Evolutionary conservation across 306 rosid genomes (phyloP), one percentile per base, ranked within the genome.

Genomic region (Malus orientalis): DNA sequence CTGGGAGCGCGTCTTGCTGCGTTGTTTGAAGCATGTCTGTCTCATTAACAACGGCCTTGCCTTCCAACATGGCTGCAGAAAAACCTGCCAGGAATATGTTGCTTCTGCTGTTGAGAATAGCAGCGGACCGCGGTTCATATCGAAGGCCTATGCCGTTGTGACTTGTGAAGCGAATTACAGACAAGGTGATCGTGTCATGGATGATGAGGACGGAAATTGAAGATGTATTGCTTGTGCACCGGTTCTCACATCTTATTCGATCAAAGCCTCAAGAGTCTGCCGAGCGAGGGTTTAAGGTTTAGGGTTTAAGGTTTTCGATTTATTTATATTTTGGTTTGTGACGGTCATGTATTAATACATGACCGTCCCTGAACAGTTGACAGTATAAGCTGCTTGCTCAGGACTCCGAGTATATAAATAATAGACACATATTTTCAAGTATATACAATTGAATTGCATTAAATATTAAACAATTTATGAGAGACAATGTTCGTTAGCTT

Each of bases 21-120:
- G 89, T 89, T n/a, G 82, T 81, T 59, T 89, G 85, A 77, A 89
- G 86, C 96, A 93, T 89, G 45, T 93, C 98, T 38, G 93, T 87
- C 76, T 89, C 95, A 32, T 90, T 92, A 36, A 93, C 77, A 29
- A 91, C 81, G 30, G 98, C 98, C 77, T 89, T 93, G 15, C 98
- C 98, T 81, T 93, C 96, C 16, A 91, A 80, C 96, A 86, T 87
- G 77, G 61, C 86, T 60, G 73, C 64, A 22, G 27, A 44, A 68
- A 70, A 30, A 36, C 42, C 51, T 51, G 74, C 42, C 19, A 20
- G 51, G 59, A 38, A 38, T 38, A 38, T 38, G 42, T 38, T 38
- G 32, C 20, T 8, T n/a, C 33, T n/a, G 59, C 38, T 8, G 59
- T 16, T 49, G 67, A 61, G 36, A 38, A 13, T 19, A 22, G 53